phyloP scores from a whole-genome alignment of 441 rosid species.

The Pelargonium citronellum region DNA sequence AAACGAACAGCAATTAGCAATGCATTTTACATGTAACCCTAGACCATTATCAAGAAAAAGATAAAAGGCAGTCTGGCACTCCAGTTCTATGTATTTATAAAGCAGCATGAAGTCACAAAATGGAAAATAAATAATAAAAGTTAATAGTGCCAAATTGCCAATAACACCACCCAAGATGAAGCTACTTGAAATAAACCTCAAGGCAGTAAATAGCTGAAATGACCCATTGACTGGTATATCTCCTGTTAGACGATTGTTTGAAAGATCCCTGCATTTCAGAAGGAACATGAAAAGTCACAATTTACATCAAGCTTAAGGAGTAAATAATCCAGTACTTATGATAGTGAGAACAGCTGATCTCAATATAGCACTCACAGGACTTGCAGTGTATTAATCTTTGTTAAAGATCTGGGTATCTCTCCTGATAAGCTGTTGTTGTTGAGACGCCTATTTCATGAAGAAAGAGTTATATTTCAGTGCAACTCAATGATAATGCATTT shows the following conservation, averaged over 20 bases:
- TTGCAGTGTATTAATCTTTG: slow-evolving; percentile 51
- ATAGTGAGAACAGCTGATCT: slow-evolving; percentile 8
- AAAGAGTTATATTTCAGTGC: slow-evolving; percentile 14
- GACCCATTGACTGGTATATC: slow-evolving; percentile 72
- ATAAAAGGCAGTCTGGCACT: slow-evolving; percentile 2
- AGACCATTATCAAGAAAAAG: slow-evolving; percentile 11
- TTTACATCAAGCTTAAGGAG: background rate
- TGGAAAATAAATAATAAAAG: background rate
- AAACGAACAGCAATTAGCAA: slow-evolving; percentile 29
- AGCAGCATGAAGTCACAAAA: background rate
- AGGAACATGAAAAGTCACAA: background rate
- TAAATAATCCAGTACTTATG: background rate
- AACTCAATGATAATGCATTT: slow-evolving; percentile 8
- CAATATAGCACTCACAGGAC: slow-evolving; percentile 62
- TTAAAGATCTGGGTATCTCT: slow-evolving; percentile 56
- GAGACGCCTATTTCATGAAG: slow-evolving; percentile 62
- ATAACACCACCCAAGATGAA: slow-evolving; percentile 4
- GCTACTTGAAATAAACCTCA: slow-evolving; percentile 44
- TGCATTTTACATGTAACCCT: background rate
- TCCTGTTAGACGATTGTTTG: slow-evolving; percentile 55
- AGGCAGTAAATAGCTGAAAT: slow-evolving; percentile 65
- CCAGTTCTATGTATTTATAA: background rate
- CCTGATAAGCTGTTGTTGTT: slow-evolving; percentile 69
- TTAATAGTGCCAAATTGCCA: background rate
- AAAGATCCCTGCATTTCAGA: slow-evolving; percentile 68